Conservation (phyloP, 2,329 filamentous ascomycete genomes). For the Verticillium albo-atrum region DNA sequence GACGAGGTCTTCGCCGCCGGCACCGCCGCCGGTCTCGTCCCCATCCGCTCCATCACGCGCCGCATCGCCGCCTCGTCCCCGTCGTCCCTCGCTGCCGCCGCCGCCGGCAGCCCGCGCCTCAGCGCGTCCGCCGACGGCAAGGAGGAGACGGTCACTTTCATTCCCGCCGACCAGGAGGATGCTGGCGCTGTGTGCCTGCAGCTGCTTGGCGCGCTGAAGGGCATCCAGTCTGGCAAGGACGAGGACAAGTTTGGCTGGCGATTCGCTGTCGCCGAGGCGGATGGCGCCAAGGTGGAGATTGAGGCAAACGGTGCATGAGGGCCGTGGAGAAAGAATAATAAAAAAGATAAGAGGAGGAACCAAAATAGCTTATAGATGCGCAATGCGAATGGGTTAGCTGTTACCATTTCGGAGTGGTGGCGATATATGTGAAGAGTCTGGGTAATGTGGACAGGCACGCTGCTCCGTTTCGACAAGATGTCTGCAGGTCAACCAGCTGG, state of each 20-base stretch:
- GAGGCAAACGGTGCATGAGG: constrained; percentile 12
- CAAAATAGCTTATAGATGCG: neutral
- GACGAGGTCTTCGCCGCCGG: constrained; percentile 85
- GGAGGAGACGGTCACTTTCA: constrained; percentile 51
- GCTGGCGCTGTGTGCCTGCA: constrained; percentile 69
- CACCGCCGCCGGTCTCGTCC: constrained; percentile 86
- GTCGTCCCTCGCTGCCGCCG: constrained; percentile 33
- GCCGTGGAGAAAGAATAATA: neutral
- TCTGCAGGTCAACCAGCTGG: no score
- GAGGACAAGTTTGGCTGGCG: constrained; percentile 77
- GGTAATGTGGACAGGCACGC: no score
- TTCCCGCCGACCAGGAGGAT: constrained; percentile 54
- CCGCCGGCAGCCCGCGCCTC: constrained; percentile 30
- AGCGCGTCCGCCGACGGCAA: constrained; percentile 27
- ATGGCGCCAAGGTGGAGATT: constrained; percentile 34
- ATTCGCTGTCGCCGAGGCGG: constrained; percentile 37
- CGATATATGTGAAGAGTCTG: no score
- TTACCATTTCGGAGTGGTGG: no score
- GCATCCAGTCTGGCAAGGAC: constrained; percentile 77
- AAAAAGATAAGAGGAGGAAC: neutral
- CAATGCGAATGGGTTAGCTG: no score
- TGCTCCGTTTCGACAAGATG: no score
- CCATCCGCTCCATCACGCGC: constrained; percentile 85
- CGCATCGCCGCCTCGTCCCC: constrained; percentile 34
- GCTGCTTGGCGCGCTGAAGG: constrained; percentile 73